Conservation (phyloP, 1,284 basidiomycete species). For the Naganishia albida region DNA sequence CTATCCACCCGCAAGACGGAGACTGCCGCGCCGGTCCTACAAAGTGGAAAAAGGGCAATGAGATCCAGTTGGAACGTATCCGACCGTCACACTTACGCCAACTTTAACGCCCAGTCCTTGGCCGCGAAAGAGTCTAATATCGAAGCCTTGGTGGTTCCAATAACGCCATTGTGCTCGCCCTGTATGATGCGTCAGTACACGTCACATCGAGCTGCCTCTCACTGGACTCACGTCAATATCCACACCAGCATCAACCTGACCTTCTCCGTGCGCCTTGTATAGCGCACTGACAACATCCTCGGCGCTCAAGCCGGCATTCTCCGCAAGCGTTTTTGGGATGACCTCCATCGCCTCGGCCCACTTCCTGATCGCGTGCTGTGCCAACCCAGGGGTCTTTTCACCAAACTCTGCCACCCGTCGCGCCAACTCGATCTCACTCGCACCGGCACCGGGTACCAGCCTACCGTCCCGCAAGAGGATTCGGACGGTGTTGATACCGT, state of each 20-base stretch:
- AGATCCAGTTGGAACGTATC: neutral
- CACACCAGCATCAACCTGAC: slow-evolving; percentile 64
- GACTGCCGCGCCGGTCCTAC: slow-evolving; percentile 81
- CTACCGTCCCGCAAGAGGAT: slow-evolving; percentile 85
- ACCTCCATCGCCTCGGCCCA: slow-evolving; percentile 91
- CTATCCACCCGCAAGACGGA: slow-evolving; percentile 93
- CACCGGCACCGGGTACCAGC: slow-evolving; percentile 91
- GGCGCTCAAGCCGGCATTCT: slow-evolving; percentile 93
- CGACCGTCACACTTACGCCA: slow-evolving; percentile 39
- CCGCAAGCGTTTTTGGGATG: slow-evolving; percentile 87
- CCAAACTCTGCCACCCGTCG: slow-evolving; percentile 82
- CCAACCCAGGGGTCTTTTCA: slow-evolving; percentile 81
- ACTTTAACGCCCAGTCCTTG: slow-evolving; percentile 55
- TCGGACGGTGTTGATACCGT: slow-evolving; percentile 97
- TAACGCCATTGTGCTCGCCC: slow-evolving; percentile 16
- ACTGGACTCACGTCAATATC: slow-evolving; percentile 74
- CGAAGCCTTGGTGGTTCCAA: slow-evolving; percentile 27
- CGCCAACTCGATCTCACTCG: slow-evolving; percentile 88
- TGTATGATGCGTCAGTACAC: neutral
- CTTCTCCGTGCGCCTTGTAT: slow-evolving; percentile 83
- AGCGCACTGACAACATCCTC: slow-evolving; percentile 87
- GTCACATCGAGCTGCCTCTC: neutral
- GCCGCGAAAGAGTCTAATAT: slow-evolving; percentile 51
- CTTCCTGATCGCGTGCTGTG: slow-evolving; percentile 90
- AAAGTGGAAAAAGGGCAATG: neutral